These are phyloP conservation scores for Podila clonocystis DNA, from an alignment of 192 early-diverging fungal species.

Conservation along the genomic window DNA sequence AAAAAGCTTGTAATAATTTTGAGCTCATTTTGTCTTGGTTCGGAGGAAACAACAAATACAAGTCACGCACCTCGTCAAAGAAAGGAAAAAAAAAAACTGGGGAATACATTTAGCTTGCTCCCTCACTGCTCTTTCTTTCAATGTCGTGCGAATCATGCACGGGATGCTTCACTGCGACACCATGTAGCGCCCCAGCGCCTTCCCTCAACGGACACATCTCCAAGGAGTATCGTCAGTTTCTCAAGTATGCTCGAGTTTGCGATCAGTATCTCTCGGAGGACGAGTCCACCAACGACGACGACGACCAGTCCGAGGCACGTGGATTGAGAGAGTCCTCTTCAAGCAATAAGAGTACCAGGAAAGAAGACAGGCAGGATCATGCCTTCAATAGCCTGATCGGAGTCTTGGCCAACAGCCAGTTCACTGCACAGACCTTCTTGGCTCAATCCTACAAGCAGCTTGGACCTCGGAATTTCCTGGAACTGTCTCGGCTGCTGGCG, in stretches of 20 bases:
- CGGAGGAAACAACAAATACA: too few species aligned
- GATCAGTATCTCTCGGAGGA: neutral
- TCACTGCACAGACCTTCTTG: conserved; percentile 41
- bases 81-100: too few species aligned
- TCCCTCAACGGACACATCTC: conserved; percentile 36
- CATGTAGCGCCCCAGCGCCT: conserved; percentile 35
- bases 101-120: neutral
- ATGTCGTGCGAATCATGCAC: conserved; percentile 54
- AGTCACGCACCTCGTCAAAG: too few species aligned
- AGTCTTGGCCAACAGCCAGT: conserved; percentile 28
- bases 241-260: conserved; percentile 27
- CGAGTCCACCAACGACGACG: neutral
- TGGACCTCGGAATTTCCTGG: conserved; percentile 18
- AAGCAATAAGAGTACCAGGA: neutral
- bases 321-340: neutral
- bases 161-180: conserved; percentile 43
- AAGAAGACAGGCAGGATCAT: conserved; percentile 22
- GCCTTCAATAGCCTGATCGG: conserved; percentile 31
- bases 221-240: conserved; percentile 41
- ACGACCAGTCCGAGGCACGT: neutral
- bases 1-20: too few species aligned
- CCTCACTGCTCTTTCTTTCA: neutral
- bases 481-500: conserved; percentile 23
- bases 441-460: conserved; percentile 26
- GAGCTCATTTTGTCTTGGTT: neutral